These are phyloP conservation scores for Marsdenia floribunda DNA, from an alignment of 257 asterid genomes.

Conservation along the genomic window DNA sequence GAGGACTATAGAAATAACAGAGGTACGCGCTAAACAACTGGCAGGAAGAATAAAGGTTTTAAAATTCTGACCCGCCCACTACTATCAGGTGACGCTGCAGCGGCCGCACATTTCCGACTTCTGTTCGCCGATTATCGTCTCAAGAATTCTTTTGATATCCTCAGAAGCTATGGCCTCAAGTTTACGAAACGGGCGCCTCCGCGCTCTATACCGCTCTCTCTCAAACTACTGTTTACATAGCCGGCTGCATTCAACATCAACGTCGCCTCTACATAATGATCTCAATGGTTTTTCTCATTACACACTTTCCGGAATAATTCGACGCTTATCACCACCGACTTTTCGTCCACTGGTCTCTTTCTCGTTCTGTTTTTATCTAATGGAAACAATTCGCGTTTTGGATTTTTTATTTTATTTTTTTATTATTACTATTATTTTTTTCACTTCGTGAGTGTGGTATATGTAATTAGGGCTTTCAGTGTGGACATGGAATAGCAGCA, in stretches of 20 bases:
- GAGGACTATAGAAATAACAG: too few relatives aligned
- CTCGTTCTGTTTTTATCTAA: neutral
- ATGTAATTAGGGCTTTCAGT: conserved; percentile 5
- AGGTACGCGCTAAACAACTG: too few relatives aligned
- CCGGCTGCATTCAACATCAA: conserved; percentile 15
- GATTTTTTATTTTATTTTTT: neutral
- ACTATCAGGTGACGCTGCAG: neutral
- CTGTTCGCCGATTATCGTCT: neutral
- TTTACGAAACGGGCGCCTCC: conserved; percentile 2
- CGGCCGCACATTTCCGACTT: neutral
- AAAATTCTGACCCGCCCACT: neutral
- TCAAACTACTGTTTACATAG: conserved; percentile 2
- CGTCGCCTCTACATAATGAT: neutral
- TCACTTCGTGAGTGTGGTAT: neutral
- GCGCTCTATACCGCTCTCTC: conserved; percentile 7
- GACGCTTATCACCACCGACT: neutral
- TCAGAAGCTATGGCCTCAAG: conserved; percentile 15
- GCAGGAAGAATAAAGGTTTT: neutral
- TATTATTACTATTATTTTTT: neutral
- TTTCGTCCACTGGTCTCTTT: neutral
- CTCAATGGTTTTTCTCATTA: neutral
- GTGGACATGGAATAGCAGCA: conserved; percentile 4
- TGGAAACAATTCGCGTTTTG: neutral
- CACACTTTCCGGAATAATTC: neutral
- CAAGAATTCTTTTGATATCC: neutral